These are phyloP conservation scores for Clarkia xantiana DNA, from an alignment of 345 rosid species.

Conservation along the genomic window DNA sequence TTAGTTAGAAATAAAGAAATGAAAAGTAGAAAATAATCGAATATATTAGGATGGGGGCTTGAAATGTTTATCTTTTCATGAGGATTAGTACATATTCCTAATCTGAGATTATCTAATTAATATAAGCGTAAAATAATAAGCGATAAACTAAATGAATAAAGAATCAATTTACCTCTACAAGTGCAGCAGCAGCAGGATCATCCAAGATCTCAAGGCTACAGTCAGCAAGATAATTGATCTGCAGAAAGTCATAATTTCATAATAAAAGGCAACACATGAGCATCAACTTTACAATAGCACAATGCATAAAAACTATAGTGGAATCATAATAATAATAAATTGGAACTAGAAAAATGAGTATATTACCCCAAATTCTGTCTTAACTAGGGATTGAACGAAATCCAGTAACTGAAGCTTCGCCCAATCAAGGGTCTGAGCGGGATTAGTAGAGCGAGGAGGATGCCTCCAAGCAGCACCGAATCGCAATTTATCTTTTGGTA, in stretches of 20 bases:
- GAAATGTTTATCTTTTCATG: no score
- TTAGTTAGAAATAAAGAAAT: no score
- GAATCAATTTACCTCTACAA: slow-evolving; percentile 46
- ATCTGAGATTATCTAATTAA: no score
- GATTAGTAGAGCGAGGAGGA: slow-evolving; percentile 45
- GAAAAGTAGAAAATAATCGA: no score
- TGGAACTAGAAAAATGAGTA: background rate
- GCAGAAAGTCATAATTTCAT: slow-evolving; percentile 4
- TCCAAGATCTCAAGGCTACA: slow-evolving; percentile 77
- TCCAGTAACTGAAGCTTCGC: slow-evolving; percentile 93
- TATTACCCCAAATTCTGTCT: slow-evolving; percentile 65
- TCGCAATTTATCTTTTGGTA: slow-evolving; percentile 47
- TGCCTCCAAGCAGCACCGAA: slow-evolving; percentile 97
- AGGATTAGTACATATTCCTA: no score
- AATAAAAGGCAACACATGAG: background rate
- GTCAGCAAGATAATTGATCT: slow-evolving; percentile 83
- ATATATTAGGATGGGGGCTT: no score
- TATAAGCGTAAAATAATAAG: no score
- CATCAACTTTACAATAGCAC: no score
- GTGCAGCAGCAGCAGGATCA: slow-evolving; percentile 75
- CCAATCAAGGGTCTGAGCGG: slow-evolving; percentile 32
- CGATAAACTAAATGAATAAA: background rate
- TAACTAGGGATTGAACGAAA: slow-evolving; percentile 62
- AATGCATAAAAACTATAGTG: no score
- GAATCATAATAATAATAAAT: background rate